Evolutionary conservation across 768 basidiomycete species (phyloP), one percentile per base, ranked within the genome.

Genomic region (Boletus reticuloceps): DNA sequence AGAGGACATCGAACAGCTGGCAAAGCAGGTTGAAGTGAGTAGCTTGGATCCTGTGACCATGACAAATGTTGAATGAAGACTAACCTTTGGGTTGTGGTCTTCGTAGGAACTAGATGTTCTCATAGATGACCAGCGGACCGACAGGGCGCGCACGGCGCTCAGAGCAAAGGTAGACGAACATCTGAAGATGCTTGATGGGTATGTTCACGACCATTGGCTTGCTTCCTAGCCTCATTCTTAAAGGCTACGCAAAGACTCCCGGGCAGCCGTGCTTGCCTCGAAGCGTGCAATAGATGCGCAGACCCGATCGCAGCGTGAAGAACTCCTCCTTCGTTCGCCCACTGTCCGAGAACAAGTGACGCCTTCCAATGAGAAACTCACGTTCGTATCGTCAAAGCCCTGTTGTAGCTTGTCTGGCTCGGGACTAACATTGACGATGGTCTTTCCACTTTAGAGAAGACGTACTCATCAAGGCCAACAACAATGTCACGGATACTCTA

Each of bases 401-500:
- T 32, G 19, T 49, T 14, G 20, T 36, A 41, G 27, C 13, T 40
- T 27, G 12, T 29, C 27, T 22, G n/a, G 9, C 36, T 38, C 6
- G 32, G 48, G 48, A 47, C 51, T 54, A 34, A 53, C 34, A 10
- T 36, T 2, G n/a, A 19, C 19, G 10, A 47, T 50, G 45, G 32
- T 51, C 29, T 56, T 51, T 51, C 19, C 17, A 14, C 27, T 41
- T 47, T 44, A 89, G 87, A 9, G 93, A 94, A 59, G 94, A 97
- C 60, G 80, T 80, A 0, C 79, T 99, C 13, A 94, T 94, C 87
- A 85, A 85, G 59, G 86, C 92, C n/a, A 92, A 86, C 52, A 81
- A 88, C 57, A 82, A 94, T 58, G 91, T 99, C 11, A 98, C 95
- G 1, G 88, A 90, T 20, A 84, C 91, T 5, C 76, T 98, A 10